Base-by-base conservation (phyloP, 768 basidiomycete species). In the Termitomyces sp. region DNA sequence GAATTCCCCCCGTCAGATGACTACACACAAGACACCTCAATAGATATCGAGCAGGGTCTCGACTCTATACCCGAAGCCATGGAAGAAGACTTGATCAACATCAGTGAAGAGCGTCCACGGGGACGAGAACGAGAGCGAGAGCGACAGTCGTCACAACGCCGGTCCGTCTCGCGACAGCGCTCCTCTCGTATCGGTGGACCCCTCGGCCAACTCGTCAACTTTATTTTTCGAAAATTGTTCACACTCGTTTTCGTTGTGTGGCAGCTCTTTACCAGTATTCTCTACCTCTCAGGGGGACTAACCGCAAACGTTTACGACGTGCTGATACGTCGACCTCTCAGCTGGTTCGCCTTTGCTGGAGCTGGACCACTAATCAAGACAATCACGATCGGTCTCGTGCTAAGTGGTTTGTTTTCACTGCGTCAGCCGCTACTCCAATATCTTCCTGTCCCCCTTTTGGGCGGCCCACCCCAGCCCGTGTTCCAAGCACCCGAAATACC, bases 51-150 rank as follows among this genome's bases (percentile, higher is more conserved):
- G 57, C 75, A 79, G 61, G 79, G 81, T 2, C 76, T 90, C 27
- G 72, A 81, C 24, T 81, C 85, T 8, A 87, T 90, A 63, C 75
- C 79, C 5, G 89, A 90, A 73, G 74, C 76, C 29, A 83, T 90
- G 3, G 87, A 88, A 65, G 76, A 72, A 29, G 71, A 56, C 65
- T 49, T 59, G 65, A 60, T 27, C 63, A 65, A 52, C 62, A 61
- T 27, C 65, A 65, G 55, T 63, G 64, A 58, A 56, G 67, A 63
- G 59, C 52, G 53, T 16, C 34, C 36, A 48, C 52, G 44, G 8
- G 44, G 41, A n/a, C 44, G 32, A 14, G 50, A 20, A 34, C n/a
- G 42, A 53, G 26, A 29, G 27, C 50, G 32, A 39, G 51, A 46
- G 26, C 36, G 50, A 39, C 50, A 52, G 26, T 27, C 46, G 4